Conservation (phyloP, 2,329 filamentous ascomycete genomes). For the Parastagonospora avenae region DNA sequence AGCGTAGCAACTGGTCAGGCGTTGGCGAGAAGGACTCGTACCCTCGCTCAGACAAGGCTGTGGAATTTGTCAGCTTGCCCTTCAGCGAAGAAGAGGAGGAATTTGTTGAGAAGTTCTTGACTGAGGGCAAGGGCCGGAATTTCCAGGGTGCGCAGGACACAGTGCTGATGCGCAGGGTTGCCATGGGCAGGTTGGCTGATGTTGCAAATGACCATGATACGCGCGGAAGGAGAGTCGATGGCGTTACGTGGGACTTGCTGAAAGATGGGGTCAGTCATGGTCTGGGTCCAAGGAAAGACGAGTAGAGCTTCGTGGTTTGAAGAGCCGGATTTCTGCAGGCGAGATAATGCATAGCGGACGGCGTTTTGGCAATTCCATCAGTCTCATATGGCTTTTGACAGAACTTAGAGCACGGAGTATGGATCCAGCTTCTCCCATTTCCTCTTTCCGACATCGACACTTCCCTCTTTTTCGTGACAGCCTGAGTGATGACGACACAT, state of each 20-base stretch:
- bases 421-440: no score
- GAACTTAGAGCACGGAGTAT: no score
- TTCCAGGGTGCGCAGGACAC: constrained; percentile 73
- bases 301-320: constrained; percentile 21
- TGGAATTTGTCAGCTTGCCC: constrained; percentile 74
- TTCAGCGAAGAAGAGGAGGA: constrained; percentile 72
- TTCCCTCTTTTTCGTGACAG: no score
- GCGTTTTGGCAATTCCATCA: neutral
- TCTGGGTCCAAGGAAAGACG: constrained; percentile 41
- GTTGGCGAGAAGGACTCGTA: constrained; percentile 15
- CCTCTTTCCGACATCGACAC: no score
- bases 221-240: constrained; percentile 54
- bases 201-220: constrained; percentile 34
- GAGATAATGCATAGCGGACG: constrained; percentile 10
- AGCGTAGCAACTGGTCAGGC: constrained; percentile 18
- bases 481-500: no score
- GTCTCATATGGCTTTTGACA: no score
- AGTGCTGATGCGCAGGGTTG: constrained; percentile 73
- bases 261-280: constrained; percentile 44
- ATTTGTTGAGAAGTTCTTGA: constrained; percentile 75
- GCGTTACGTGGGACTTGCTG: constrained; percentile 58
- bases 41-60: constrained; percentile 60
- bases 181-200: constrained; percentile 64
- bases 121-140: constrained; percentile 67
- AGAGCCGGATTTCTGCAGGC: neutral